Evolutionary conservation across 352 stramenopile genomes (phyloP).

Genomic region (Paralagenidium karlingii): DNA sequence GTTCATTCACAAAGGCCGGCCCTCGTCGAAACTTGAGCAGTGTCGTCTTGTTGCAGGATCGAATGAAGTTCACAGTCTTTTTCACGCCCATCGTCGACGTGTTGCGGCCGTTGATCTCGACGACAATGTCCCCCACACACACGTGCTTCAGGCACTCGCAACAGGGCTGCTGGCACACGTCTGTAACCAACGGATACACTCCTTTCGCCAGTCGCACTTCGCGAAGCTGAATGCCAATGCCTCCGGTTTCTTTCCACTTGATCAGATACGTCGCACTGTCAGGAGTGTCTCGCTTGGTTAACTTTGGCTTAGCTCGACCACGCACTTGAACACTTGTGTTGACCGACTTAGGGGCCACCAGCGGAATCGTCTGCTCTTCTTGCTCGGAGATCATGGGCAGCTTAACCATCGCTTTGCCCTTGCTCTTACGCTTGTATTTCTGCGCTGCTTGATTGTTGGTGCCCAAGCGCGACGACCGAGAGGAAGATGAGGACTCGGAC

Average conservation of each 20-base stretch:
- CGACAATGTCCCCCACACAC: conserved; percentile 70
- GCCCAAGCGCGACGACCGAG: too few species aligned
- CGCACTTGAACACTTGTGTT: conserved; percentile 79
- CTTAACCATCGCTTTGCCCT: conserved; percentile 51
- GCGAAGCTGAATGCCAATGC: conserved; percentile 72
- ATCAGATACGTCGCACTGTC: conserved; percentile 76
- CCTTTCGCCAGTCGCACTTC: conserved; percentile 68
- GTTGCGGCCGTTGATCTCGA: conserved; percentile 84
- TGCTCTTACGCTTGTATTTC: conserved; percentile 74
- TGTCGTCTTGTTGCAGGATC: conserved; percentile 77
- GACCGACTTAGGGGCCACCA: conserved; percentile 66
- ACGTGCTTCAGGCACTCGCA: conserved; percentile 76
- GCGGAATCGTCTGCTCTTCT: conserved; percentile 51
- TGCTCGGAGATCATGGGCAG: conserved; percentile 48
- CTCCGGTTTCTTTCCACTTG: conserved; percentile 83
- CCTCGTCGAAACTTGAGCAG: conserved; percentile 76
- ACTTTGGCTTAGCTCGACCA: conserved; percentile 57
- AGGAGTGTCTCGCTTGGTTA: conserved; percentile 63
- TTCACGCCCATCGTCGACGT: conserved; percentile 83
- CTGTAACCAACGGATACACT: conserved; percentile 65
- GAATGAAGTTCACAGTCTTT: conserved; percentile 81
- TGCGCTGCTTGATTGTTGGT: conserved; percentile 32
- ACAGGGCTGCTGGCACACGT: conserved; percentile 75
- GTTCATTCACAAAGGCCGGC: conserved; percentile 51
- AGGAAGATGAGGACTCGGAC: too few species aligned